Conservation (phyloP, 192 early-diverging fungal species). For the Powellomyces hirtus region DNA sequence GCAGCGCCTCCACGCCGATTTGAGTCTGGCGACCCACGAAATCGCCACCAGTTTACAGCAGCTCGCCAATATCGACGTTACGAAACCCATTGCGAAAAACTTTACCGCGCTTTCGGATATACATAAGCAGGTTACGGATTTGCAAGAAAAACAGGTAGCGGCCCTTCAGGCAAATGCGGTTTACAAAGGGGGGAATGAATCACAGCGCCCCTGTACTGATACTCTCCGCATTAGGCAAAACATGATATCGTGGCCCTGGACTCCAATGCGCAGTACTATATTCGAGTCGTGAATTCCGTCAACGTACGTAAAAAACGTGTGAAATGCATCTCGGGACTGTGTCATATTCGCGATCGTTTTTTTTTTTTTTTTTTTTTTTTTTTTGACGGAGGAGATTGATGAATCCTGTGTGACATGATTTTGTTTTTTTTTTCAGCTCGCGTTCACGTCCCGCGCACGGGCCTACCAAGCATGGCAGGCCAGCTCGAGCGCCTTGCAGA, state of each 20-base stretch:
- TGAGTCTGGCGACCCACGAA: slow-evolving; percentile 67
- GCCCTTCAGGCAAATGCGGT: too few relatives aligned
- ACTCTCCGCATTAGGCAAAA: slow-evolving; percentile 45
- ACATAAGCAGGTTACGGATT: slow-evolving; percentile 73
- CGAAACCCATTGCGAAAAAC: slow-evolving; percentile 62
- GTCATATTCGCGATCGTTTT: not conserved
- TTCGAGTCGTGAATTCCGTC: slow-evolving; percentile 81
- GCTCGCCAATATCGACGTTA: slow-evolving; percentile 70
- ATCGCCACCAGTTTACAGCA: slow-evolving; percentile 76
- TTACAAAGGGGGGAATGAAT: too few relatives aligned
- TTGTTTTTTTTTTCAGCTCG: too few relatives aligned
- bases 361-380: too few relatives aligned
- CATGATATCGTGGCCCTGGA: slow-evolving; percentile 72
- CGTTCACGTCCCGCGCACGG: slow-evolving; percentile 73
- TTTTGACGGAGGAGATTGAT: too few relatives aligned
- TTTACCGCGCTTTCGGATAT: slow-evolving; percentile 73
- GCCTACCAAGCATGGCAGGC: slow-evolving; percentile 68
- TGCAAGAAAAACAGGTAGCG: slow-evolving; percentile 78
- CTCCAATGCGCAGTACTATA: slow-evolving; percentile 83
- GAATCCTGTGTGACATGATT: too few relatives aligned
- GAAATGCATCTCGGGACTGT: not conserved
- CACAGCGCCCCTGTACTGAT: too few relatives aligned
- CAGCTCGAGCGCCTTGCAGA: slow-evolving; percentile 66
- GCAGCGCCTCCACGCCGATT: slow-evolving; percentile 2
- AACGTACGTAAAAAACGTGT: slow-evolving; percentile 57